Base-by-base conservation (phyloP, 1,139 yeast genomes). In the Pichia sp. region DNA sequence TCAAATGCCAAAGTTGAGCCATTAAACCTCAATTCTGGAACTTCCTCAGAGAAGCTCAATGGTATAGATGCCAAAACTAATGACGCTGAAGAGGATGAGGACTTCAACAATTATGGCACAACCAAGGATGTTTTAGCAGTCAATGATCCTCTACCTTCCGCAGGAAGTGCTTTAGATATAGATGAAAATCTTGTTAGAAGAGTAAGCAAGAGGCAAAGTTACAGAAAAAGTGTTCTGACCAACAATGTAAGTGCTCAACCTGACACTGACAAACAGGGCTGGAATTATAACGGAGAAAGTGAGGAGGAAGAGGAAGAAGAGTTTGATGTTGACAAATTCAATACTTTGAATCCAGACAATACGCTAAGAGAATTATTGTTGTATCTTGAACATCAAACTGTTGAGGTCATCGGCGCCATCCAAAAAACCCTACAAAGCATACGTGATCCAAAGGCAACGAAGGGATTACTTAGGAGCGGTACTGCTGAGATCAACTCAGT, bases 341-440 rank as follows among this genome's bases (percentile, higher is more conserved):
- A 88, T 70, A 84, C 87, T 57, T 87, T 82, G 60, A 89, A 88
- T 67, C 96, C 96, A 2, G 97, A 90, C 64, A 88, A 87, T 67
- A 87, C 97, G 0, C 78, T 92, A 58, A 82, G 90, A 5, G 96
- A 90, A 65, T 83, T 93, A 55, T 81, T 90, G 63, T 78, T 85
- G 49, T 93, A 90, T 69, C 77, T 93, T 65, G 99, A 93, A 68
- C 96, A 90, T 70, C 97, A 92, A 72, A 92, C 98, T 0, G 93
- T 88, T 38, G 88, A 87, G 64, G 97, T 93, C 1, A 93, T 93
- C 55, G 82, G 90, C 32, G 87, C 97, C 0, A 92, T 92, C 62
- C 97, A 92, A 67, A 81, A 87, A 26, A 76, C 93, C 58, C 77
- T 93, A 59, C 80, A 84, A 3, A 84, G 92, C 1, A 87, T 87